These are phyloP conservation scores for Nicotiana undulata DNA, from an alignment of 257 asterid species.

Conservation along the genomic window DNA sequence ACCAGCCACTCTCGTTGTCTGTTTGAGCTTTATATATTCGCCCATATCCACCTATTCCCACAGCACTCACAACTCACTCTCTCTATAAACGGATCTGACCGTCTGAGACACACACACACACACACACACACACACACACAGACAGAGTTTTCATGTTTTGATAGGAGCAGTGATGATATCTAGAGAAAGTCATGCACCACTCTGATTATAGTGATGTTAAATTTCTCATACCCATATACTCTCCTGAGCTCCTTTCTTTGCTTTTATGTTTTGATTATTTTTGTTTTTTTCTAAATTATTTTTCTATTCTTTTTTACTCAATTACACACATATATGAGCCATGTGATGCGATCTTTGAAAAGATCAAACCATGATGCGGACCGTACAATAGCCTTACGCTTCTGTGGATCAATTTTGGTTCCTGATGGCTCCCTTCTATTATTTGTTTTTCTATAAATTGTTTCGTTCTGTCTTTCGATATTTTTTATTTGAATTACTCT, in stretches of 20 bases:
- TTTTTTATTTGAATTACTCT: neutral
- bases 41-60: too few species aligned
- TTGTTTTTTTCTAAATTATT: neutral
- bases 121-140: neutral
- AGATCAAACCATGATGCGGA: slow-evolving; percentile 36
- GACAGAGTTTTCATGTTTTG: neutral
- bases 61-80: neutral
- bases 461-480: neutral
- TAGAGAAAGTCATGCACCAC: slow-evolving; percentile 38
- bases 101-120: too few species aligned
- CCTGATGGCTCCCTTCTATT: slow-evolving; percentile 23
- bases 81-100: neutral
- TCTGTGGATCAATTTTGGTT: slow-evolving; percentile 24
- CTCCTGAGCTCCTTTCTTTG: slow-evolving; percentile 23
- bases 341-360: slow-evolving; percentile 15
- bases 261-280: neutral
- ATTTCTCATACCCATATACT: slow-evolving; percentile 25
- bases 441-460: neutral
- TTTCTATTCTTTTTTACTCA: neutral
- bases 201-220: slow-evolving; percentile 29
- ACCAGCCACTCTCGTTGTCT: too few species aligned
- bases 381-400: slow-evolving; percentile 25
- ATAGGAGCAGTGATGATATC: slow-evolving; percentile 21
- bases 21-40: too few species aligned
- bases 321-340: neutral